These are phyloP conservation scores for Zalerion maritima DNA, from an alignment of 495 filamentous ascomycete species.

Conservation along the genomic window DNA sequence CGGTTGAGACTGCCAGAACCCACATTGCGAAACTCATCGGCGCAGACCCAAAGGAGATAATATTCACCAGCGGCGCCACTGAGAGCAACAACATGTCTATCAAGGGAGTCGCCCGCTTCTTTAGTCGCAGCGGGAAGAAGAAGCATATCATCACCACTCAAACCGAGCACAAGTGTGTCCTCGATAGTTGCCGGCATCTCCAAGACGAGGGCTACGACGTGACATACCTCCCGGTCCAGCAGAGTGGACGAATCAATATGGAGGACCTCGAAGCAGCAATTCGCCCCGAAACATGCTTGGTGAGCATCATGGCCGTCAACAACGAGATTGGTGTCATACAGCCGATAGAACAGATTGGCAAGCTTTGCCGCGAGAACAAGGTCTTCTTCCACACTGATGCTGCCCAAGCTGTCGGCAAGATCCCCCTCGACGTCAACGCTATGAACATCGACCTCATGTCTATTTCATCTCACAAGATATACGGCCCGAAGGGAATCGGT, in stretches of 20 bases:
- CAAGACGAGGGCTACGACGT: constrained; percentile 94
- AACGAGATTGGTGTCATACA: constrained; percentile 99
- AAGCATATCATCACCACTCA: constrained; percentile 95
- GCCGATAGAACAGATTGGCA: constrained; percentile 84
- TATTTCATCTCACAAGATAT: constrained; percentile 98
- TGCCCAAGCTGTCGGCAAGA: constrained; percentile 94
- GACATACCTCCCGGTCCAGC: constrained; percentile 84
- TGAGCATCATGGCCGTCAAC: constrained; percentile 98
- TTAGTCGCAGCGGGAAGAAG: constrained; percentile 85
- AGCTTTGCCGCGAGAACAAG: constrained; percentile 79
- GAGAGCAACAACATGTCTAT: constrained; percentile 99
- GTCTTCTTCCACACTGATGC: constrained; percentile 98
- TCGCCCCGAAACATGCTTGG: constrained; percentile 75
- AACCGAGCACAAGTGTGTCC: constrained; percentile 97
- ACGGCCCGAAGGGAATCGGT: constrained; percentile 93
- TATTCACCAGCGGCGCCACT: constrained; percentile 94
- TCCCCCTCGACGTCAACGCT: constrained; percentile 88
- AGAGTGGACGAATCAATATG: constrained; percentile 70
- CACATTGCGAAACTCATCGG: constrained; percentile 80
- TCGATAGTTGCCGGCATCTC: constrained; percentile 91
- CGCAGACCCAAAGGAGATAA: constrained; percentile 92
- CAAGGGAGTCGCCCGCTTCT: constrained; percentile 94
- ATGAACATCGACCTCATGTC: constrained; percentile 98
- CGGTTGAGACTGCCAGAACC: constrained; percentile 69
- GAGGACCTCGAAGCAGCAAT: constrained; percentile 81